phyloP scores from a whole-genome alignment of 2,329 filamentous ascomycete species.

The Beauveria bassiana region DNA sequence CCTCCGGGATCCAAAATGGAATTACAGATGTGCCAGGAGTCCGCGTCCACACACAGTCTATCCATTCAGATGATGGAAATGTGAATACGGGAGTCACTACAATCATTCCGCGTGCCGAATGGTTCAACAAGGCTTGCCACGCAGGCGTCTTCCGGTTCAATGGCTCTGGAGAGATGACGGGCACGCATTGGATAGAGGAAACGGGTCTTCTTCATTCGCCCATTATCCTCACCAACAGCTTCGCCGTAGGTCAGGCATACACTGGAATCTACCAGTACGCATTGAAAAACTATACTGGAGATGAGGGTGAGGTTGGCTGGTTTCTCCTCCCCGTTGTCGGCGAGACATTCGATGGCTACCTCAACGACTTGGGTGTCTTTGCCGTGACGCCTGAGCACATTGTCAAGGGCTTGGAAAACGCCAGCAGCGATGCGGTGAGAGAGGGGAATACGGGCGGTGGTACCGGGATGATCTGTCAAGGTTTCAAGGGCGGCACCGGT shows the following conservation, averaged over 20 bases:
- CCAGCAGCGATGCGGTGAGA: conserved; percentile 38
- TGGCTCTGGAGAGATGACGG: conserved; percentile 50
- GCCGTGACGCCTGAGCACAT: conserved; percentile 45
- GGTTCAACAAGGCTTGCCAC: conserved; percentile 34
- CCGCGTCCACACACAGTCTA: conserved; percentile 32
- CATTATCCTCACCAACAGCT: conserved; percentile 48
- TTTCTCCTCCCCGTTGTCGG: conserved; percentile 50
- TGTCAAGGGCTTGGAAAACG: conserved; percentile 41
- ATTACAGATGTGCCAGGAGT: conserved; percentile 37
- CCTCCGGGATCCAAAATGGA: conserved; percentile 33
- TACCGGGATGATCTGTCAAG: conserved; percentile 56
- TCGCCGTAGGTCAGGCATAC: conserved; percentile 46
- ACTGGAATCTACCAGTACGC: conserved; percentile 49
- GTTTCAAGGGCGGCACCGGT: conserved; percentile 58
- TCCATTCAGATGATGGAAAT: conserved; percentile 21
- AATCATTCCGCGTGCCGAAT: conserved; percentile 32
- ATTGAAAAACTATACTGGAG: conserved; percentile 36
- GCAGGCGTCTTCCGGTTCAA: conserved; percentile 47
- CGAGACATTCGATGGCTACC: conserved; percentile 52
- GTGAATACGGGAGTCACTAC: conserved; percentile 38
- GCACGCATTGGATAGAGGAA: conserved; percentile 50
- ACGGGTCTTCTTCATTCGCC: conserved; percentile 47
- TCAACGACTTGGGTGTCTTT: conserved; percentile 50
- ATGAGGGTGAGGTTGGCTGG: conserved; percentile 36
- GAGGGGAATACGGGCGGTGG: conserved; percentile 58